A percentile compares a stretch with the other conserved stretches of the same genome.
These are phyloP conservation scores for Termitomyces sp. DNA, from an alignment of 768 basidiomycete genomes.

Conservation along the genomic window DNA sequence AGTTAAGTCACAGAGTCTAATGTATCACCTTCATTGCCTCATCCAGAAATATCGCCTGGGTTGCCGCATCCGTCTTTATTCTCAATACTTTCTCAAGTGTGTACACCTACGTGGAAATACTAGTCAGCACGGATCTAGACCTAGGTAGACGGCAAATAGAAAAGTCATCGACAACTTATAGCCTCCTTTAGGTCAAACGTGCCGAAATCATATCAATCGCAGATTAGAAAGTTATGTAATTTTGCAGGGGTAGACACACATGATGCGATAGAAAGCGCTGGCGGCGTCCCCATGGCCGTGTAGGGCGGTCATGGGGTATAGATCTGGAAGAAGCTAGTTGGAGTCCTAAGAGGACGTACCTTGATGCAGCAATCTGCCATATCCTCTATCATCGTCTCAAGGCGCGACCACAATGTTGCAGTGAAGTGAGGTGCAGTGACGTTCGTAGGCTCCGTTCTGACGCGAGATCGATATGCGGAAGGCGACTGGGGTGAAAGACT, in stretches of 20 bases:
- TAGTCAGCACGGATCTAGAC: neutral
- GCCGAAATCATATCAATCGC: neutral
- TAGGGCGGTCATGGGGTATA: slow-evolving; percentile 3
- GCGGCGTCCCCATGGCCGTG: slow-evolving; percentile 8
- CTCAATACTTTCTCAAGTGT: slow-evolving; percentile 91
- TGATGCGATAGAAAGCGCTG: slow-evolving; percentile 13
- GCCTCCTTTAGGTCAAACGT: neutral
- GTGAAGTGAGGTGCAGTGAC: slow-evolving; percentile 86
- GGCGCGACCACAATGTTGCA: slow-evolving; percentile 72
- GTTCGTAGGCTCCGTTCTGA: slow-evolving; percentile 88
- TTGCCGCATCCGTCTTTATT: slow-evolving; percentile 79
- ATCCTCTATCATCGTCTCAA: slow-evolving; percentile 83
- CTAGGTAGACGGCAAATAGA: neutral
- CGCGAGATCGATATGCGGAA: slow-evolving; percentile 78
- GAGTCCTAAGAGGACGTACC: slow-evolving; percentile 29
- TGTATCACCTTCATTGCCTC: slow-evolving; percentile 82
- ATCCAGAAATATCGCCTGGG: slow-evolving; percentile 80
- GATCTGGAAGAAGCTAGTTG: neutral
- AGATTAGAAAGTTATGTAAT: neutral
- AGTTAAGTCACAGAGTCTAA: neutral
- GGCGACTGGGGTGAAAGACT: slow-evolving; percentile 29
- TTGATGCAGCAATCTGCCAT: slow-evolving; percentile 92
- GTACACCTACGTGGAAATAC: slow-evolving; percentile 63
- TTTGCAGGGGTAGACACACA: neutral
- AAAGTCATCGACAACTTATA: neutral